These are phyloP conservation scores for Cladophialophora exuberans DNA, from an alignment of 2,329 filamentous ascomycete genomes.

Conservation along the genomic window DNA sequence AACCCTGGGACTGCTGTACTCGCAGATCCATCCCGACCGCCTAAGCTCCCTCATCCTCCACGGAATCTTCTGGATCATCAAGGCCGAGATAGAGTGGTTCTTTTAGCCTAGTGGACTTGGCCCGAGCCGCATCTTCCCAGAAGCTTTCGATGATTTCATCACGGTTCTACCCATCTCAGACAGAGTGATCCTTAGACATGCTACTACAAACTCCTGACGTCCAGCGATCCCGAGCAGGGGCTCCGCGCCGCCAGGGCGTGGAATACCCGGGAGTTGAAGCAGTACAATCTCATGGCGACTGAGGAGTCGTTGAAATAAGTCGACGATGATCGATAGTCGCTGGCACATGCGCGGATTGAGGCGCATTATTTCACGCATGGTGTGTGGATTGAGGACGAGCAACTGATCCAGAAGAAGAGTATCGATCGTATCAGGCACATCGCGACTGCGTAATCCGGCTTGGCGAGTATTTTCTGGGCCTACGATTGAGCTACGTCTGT, in stretches of 20 bases:
- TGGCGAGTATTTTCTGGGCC: background rate
- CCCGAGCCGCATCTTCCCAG: constrained; percentile 43
- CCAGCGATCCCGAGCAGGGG: constrained; percentile 36
- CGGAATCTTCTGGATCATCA: constrained; percentile 47
- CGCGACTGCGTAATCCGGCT: constrained; percentile 33
- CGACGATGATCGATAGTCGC: constrained; percentile 37
- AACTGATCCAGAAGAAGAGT: constrained; percentile 41
- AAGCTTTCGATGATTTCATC: constrained; percentile 44
- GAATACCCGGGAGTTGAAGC: constrained; percentile 42
- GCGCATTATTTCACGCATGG: constrained; percentile 49
- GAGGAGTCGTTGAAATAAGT: constrained; percentile 32
- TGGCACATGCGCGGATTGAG: constrained; percentile 48
- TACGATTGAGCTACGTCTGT: background rate
- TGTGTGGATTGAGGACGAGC: constrained; percentile 47
- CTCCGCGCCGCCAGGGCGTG: constrained; percentile 41
- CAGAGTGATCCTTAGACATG: constrained; percentile 41
- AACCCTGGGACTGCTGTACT: constrained; percentile 49
- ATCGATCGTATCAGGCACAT: constrained; percentile 43
- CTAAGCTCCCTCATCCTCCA: constrained; percentile 47
- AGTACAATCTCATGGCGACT: constrained; percentile 36
- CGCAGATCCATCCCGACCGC: constrained; percentile 46
- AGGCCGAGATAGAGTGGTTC: constrained; percentile 45
- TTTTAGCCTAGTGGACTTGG: constrained; percentile 22
- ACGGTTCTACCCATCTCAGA: constrained; percentile 43
- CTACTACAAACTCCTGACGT: constrained; percentile 48